phyloP scores from a whole-genome alignment of 768 basidiomycete genomes.

The Clathrus columnatus region DNA sequence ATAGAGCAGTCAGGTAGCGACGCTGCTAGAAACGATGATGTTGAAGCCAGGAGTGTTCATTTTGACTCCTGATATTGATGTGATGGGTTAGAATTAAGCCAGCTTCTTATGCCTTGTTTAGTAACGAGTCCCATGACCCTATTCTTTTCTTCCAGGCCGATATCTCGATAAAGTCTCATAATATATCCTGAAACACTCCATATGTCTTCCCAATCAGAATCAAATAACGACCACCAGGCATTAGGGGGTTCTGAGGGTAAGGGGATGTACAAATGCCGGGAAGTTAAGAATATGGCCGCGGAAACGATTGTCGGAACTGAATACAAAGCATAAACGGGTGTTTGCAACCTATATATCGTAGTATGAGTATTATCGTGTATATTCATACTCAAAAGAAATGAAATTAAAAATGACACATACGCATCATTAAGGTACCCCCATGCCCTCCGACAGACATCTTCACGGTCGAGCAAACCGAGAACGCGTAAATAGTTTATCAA shows the following conservation, averaged over 20 bases:
- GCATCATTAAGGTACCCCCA: conserved; percentile 98
- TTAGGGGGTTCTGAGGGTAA: conserved; percentile 63
- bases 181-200: conserved; percentile 79
- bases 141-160: conserved; percentile 36
- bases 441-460: conserved; percentile 63
- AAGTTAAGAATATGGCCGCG: conserved; percentile 77
- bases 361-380: not conserved
- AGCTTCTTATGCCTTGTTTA: conserved; percentile 73
- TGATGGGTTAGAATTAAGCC: conserved; percentile 56
- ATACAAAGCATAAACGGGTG: conserved; percentile 85
- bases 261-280: conserved; percentile 60
- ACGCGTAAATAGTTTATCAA: conserved; percentile 91
- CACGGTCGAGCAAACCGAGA: conserved; percentile 69
- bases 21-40: too few relatives aligned
- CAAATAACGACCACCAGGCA: conserved; percentile 93
- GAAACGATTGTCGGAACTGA: conserved; percentile 85
- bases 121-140: conserved; percentile 49
- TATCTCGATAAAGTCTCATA: conserved; percentile 67
- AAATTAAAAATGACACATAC: conserved; percentile 40
- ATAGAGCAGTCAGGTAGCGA: too few relatives aligned
- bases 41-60: too few relatives aligned
- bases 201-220: conserved; percentile 83
- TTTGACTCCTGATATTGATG: not conserved
- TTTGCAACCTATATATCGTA: conserved; percentile 71
- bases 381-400: conserved; percentile 5